Evolutionary conservation across 2,329 filamentous ascomycete species (phyloP), one percentile per base, ranked within the genome.

Genomic region (Colletotrichum lupini): DNA sequence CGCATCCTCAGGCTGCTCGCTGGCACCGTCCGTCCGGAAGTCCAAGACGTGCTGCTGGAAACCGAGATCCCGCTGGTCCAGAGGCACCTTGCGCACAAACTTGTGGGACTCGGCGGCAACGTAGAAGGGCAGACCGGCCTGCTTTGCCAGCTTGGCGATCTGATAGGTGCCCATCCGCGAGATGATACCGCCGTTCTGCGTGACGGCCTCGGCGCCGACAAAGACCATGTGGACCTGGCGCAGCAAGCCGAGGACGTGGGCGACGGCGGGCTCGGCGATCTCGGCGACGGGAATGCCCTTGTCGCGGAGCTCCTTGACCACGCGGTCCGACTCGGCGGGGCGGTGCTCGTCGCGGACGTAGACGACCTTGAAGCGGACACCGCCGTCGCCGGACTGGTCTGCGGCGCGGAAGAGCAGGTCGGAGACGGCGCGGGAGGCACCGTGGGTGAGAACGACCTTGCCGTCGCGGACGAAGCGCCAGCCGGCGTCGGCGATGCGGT

Each of bases 81-180:
- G 85, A 1, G 96, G 94, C 78, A 95, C 97, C 68, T 97, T 88
- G 78, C 95, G 90, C 58, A 97, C 95, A 80, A 99, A 98, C 85
- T 99, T 99, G 87, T 99, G 97, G 78, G 94, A 97, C 85, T 99
- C 97, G 1, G 93, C 93, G 5, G 97, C 95, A 22, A 98, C 95
- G 79, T 97, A 98, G 77, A 98, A 94, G 0, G 93, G 93, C 75
- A 94, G 92, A 52, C 92, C 90, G 57, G 86, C 86, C 32, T 83
- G 81, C 78, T 92, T 92, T 5, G 95, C 95, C 65, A 98, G 85
- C 77, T 95, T 86, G 2, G 94, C 95, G 77, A 98, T 92, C 85
- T 98, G 95, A 77, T 94, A 96, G 2, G 90, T 92, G 65, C 96
- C 96, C 84, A 98, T 90, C 61, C 95, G 88, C 28, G 94, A 96